Evolutionary conservation across 2,329 filamentous ascomycete species (phyloP).

Genomic region (Colletotrichum ledebouriae): DNA sequence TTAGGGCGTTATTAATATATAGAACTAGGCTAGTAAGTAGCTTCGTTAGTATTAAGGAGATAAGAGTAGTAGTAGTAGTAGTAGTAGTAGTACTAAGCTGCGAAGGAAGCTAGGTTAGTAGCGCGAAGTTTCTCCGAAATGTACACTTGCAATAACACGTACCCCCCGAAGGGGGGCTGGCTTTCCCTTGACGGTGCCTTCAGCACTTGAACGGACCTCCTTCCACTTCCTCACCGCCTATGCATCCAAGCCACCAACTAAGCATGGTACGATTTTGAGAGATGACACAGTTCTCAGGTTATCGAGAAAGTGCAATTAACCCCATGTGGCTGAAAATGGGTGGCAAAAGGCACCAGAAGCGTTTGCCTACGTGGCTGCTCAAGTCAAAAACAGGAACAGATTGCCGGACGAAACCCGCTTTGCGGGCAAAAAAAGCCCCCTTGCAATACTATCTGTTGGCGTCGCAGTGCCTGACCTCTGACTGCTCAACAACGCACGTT

Average conservation of each 20-base stretch:
- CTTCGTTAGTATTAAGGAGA: too few relatives aligned
- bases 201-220: background rate
- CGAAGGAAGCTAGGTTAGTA: too few relatives aligned
- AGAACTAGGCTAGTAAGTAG: too few relatives aligned
- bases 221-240: background rate
- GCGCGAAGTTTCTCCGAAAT: too few relatives aligned
- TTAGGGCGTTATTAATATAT: too few relatives aligned
- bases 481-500: constrained; percentile 10
- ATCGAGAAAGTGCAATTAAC: too few relatives aligned
- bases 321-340: too few relatives aligned
- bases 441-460: background rate
- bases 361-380: constrained; percentile 11
- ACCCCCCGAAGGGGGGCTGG: too few relatives aligned
- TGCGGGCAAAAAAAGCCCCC: background rate
- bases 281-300: background rate
- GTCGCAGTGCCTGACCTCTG: background rate
- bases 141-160: too few relatives aligned
- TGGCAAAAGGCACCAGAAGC: background rate
- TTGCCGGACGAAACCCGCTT: background rate
- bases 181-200: background rate
- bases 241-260: constrained; percentile 7
- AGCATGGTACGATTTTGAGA: background rate
- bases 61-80: too few relatives aligned
- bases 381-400: background rate
- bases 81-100: too few relatives aligned